Evolutionary conservation across 2,329 filamentous ascomycete species (phyloP).

Genomic region (Sarocladium oryzae): DNA sequence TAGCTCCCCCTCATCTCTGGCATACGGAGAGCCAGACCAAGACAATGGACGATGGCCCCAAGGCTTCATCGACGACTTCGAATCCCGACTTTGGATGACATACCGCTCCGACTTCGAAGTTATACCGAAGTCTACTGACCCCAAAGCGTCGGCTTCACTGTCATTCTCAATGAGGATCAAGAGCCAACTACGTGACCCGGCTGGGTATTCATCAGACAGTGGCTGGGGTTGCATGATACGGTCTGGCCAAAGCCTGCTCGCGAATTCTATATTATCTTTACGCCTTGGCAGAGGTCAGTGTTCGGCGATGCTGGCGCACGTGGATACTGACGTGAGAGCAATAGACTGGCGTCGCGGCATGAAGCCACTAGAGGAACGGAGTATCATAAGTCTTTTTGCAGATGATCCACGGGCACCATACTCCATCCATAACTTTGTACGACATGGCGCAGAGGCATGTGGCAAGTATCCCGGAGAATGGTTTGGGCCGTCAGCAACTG

Average conservation of each 20-base stretch:
- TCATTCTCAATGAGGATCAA: constrained; percentile 81
- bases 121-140: constrained; percentile 73
- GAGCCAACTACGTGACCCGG: constrained; percentile 69
- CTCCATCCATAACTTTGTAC: constrained; percentile 91
- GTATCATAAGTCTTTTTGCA: constrained; percentile 74
- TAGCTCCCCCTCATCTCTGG: constrained; percentile 46
- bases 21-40: constrained; percentile 37
- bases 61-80: constrained; percentile 84
- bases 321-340: neutral
- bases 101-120: constrained; percentile 81
- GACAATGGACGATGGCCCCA: constrained; percentile 66
- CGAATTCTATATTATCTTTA: constrained; percentile 71
- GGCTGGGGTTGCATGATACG: constrained; percentile 99
- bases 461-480: constrained; percentile 95
- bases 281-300: constrained; percentile 68
- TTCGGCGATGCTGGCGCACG: too few relatives aligned
- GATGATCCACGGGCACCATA: constrained; percentile 83
- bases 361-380: constrained; percentile 53
- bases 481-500: constrained; percentile 97
- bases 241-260: constrained; percentile 86
- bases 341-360: constrained; percentile 68
- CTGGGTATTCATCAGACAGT: constrained; percentile 84
- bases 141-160: constrained; percentile 63
- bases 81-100: constrained; percentile 92
- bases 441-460: constrained; percentile 77